These are phyloP conservation scores for Mycosarcoma maydis DNA, from an alignment of 1,284 basidiomycete species.

Conservation along the genomic window DNA sequence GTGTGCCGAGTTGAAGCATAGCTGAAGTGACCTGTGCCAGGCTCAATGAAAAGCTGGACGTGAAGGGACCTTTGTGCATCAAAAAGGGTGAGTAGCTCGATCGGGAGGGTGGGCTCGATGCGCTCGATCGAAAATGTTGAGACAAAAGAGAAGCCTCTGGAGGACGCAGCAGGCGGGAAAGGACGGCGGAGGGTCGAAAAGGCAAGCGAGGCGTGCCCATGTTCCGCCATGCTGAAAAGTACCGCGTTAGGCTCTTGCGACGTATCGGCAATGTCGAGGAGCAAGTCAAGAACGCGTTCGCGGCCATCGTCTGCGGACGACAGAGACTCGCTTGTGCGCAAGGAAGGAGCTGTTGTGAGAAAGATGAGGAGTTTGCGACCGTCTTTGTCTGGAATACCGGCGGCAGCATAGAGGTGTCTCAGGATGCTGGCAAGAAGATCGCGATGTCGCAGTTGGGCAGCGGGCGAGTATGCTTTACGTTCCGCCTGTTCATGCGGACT, in stretches of 20 bases:
- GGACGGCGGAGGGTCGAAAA: constrained; percentile 49
- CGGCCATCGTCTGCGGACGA: background rate
- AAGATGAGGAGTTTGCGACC: constrained; percentile 28
- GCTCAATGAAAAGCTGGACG: constrained; percentile 47
- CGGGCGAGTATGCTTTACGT: background rate
- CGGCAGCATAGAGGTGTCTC: constrained; percentile 17
- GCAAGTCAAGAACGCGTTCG: constrained; percentile 33
- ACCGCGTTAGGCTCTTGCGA: constrained; percentile 46
- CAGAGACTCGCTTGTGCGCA: background rate
- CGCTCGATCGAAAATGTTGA: constrained; percentile 47
- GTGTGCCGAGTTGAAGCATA: constrained; percentile 25
- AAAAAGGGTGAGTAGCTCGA: constrained; percentile 54
- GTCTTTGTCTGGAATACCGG: constrained; percentile 46
- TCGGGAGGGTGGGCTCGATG: constrained; percentile 37
- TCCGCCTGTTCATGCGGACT: background rate
- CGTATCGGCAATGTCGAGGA: constrained; percentile 36
- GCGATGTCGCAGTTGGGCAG: background rate
- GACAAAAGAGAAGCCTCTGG: constrained; percentile 53
- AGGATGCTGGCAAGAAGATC: constrained; percentile 17
- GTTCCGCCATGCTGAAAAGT: constrained; percentile 37
- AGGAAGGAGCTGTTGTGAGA: constrained; percentile 5
- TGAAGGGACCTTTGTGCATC: constrained; percentile 41
- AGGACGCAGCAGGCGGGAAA: constrained; percentile 45
- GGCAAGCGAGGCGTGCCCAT: constrained; percentile 48
- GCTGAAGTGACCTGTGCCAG: constrained; percentile 41